A percentile compares a stretch with the other conserved stretches of the same genome.
These are phyloP conservation scores for Colletotrichum sp. DNA, from an alignment of 2,329 filamentous ascomycete species.

Conservation along the genomic window DNA sequence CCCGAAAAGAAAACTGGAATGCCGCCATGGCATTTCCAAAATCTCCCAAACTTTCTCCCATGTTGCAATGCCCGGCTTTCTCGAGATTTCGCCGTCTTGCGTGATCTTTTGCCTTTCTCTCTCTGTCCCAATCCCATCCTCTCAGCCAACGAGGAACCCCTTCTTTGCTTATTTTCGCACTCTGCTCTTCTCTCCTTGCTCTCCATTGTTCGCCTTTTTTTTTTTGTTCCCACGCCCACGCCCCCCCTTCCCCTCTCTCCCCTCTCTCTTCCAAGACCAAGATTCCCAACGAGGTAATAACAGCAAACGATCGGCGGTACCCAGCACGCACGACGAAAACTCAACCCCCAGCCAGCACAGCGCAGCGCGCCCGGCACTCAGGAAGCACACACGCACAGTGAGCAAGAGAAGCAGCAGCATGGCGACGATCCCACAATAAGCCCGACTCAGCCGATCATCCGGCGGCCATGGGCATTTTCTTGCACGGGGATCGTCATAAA, in stretches of 20 bases:
- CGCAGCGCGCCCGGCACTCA: not conserved
- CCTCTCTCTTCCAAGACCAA: not conserved
- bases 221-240: not conserved
- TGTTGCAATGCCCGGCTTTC: not conserved
- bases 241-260: not conserved
- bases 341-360: not conserved
- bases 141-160: not conserved
- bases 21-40: constrained; percentile 9
- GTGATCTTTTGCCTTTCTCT: not conserved
- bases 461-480: not conserved
- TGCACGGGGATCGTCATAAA: constrained; percentile 9
- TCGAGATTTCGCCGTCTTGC: not conserved
- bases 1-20: constrained; percentile 1
- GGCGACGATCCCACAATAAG: constrained; percentile 18
- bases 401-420: not conserved
- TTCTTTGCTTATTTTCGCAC: not conserved
- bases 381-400: not conserved
- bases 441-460: constrained; percentile 12
- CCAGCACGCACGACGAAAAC: not conserved
- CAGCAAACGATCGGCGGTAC: constrained; percentile 13
- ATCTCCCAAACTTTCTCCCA: not conserved
- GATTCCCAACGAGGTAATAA: not conserved
- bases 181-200: not conserved
- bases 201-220: not conserved
- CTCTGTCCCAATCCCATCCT: not conserved